Evolutionary conservation across 768 basidiomycete species (phyloP).

Genomic region (Megacollybia marginata): DNA sequence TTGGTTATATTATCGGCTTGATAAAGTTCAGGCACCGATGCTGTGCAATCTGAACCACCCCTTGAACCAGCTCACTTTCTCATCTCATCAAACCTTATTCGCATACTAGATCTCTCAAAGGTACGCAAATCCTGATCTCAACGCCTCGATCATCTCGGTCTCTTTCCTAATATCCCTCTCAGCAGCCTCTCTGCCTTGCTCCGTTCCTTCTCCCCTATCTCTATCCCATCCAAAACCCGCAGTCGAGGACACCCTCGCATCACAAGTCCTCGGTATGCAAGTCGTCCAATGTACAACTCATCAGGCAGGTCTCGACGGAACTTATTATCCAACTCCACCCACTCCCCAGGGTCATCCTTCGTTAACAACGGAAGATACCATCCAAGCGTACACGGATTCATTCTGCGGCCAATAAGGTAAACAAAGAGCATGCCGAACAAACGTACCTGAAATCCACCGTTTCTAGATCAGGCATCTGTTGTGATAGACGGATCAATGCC

Average conservation of each 20-base stretch:
- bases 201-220: conserved; percentile 77
- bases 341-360: conserved; percentile 61
- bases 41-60: neutral
- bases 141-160: conserved; percentile 19
- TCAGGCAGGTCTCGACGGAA: conserved; percentile 91
- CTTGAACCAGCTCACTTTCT: neutral
- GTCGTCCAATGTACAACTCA: conserved; percentile 75
- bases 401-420: conserved; percentile 29
- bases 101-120: neutral
- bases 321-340: conserved; percentile 75
- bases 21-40: conserved; percentile 1
- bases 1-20: conserved; percentile 5
- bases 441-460: conserved; percentile 86
- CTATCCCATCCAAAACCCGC: conserved; percentile 79
- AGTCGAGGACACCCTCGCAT: conserved; percentile 69
- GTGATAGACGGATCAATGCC: conserved; percentile 63
- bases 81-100: conserved; percentile 1
- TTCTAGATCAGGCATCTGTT: conserved; percentile 72
- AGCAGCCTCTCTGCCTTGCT: conserved; percentile 71
- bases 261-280: conserved; percentile 84
- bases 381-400: conserved; percentile 96
- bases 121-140: conserved; percentile 3
- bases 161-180: conserved; percentile 41
- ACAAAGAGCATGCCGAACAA: neutral
- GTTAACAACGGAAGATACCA: conserved; percentile 91